Evolutionary conservation across 2,329 filamentous ascomycete species (phyloP), one percentile per base, ranked within the genome.

Genomic region (Pestalotiopsis sp.): DNA sequence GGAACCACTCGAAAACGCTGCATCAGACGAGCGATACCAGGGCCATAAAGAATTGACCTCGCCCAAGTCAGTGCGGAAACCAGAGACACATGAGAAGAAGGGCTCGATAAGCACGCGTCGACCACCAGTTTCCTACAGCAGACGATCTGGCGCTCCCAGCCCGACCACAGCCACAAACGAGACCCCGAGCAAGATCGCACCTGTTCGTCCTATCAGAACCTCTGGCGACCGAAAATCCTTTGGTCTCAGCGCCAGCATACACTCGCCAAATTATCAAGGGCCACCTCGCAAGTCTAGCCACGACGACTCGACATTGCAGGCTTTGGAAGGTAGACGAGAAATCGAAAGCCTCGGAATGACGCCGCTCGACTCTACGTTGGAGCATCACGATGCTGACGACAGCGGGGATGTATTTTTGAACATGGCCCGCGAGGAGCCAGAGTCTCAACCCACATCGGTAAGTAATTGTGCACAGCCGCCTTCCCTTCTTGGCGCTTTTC

Each of bases 401-500:
- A 86, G 83, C 3, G 86, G 86, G 52, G 88, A 90, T 71, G 80
- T 90, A 56, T 90, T 90, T 71, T 82, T 90, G 69, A 85, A 82
- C 66, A 89, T 90, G 69, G 87, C 88, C 13, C 81, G 84, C 12
- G 86, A 90, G 69, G 87, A 89, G 70, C 72, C 64, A 31, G 64
- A 66, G 12, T 27, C 56, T 17, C 64, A 38, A 45, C 83, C 78
- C 71, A 77, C 81, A 41, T 79, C 83, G 61, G 86, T 88, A 82
- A 84, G 86, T 86, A 38, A 36, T 9, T 36, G 7, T 20, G 36
- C 23, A 27, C 25, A 36, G n/a, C 62, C n/a, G 13, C 12, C 13
- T n/a, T 23, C 49, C 49, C 45, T 27, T 17, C 38, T 39, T 25
- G 14, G 49, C 23, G 17, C n/a, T 27, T 14, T 59, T 59, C 14